Evolutionary conservation across 805 yeast genomes (phyloP).

Genomic region (Yarrowia hollandica): DNA sequence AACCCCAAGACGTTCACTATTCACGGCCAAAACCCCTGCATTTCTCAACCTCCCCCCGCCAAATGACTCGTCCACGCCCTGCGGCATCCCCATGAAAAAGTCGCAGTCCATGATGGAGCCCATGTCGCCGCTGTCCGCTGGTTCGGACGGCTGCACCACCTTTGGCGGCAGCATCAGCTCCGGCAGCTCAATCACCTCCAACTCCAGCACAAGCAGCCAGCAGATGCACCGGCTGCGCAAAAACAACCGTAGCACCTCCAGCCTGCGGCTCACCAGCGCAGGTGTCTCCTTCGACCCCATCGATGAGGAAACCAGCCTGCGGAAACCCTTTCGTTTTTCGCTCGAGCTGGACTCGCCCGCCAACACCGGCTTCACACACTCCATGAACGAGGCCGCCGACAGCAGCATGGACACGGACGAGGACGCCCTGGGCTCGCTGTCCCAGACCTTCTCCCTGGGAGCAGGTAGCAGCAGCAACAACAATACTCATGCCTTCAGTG

Average conservation of each 20-base stretch:
- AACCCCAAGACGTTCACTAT: conserved; percentile 21
- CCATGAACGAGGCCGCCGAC: conserved; percentile 15
- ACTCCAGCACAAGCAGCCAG: not conserved
- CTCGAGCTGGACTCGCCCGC: conserved; percentile 23
- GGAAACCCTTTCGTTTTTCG: conserved; percentile 17
- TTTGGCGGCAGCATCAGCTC: conserved; percentile 2
- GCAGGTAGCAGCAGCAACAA: not conserved
- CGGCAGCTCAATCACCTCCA: no score
- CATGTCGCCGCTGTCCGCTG: conserved; percentile 26
- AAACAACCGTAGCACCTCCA: conserved; percentile 15
- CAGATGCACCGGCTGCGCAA: conserved; percentile 22
- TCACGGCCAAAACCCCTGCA: conserved; percentile 26
- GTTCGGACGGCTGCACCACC: conserved; percentile 19
- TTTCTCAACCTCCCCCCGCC: conserved; percentile 27
- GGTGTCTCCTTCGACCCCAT: conserved; percentile 24
- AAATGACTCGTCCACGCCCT: conserved; percentile 24
- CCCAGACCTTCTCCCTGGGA: conserved; percentile 12
- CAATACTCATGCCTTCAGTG: not conserved
- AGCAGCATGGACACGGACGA: conserved; percentile 26
- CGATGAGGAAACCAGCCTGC: not conserved
- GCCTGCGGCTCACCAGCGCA: conserved; percentile 4
- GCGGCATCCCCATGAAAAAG: conserved; percentile 15
- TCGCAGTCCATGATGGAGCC: not conserved
- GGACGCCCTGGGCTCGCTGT: not conserved
- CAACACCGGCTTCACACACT: not conserved